Evolutionary conservation across 1,139 yeast genomes (phyloP), one percentile per base, ranked within the genome.

Genomic region (Arxiozyma bovina): DNA sequence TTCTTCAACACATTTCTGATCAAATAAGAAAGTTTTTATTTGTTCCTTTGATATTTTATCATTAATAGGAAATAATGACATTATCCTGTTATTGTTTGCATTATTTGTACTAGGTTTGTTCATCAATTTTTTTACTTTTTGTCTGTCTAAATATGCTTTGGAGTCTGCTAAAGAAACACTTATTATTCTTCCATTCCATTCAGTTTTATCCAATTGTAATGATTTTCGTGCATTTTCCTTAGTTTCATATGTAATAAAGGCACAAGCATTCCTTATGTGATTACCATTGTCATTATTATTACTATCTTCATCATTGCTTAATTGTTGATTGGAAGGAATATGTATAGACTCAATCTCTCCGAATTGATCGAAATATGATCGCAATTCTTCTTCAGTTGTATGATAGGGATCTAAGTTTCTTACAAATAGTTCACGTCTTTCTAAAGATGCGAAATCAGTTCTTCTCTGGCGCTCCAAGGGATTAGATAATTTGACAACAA

Each of bases 401-500:
- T 72, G 58, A 59, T 69, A 56, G 57, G 77, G 78, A 55, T 82
- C 78, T 18, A 87, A 65, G 48, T 81, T 79, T 22, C 77, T 75
- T 3, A 85, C 72, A 58, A 77, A 76, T 0, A 85, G 62, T 61
- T 81, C 83, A 52, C 86, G 72, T 17, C 78, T 78, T 51, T 79
- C 81, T n/a, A 75, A 73, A 2, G 61, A 54, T 2, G 74, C 69
- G 0, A 79, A 75, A 23, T 78, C 79, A 0, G 74, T 61, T 50
- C 82, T 69, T 8, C 65, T 64, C 15, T 65, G 61, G 48, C 64
- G 72, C 4, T 72, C 65, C 21, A 67, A 61, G 0, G 90, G 87
- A 58, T 79, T 77, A 0, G 91, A 85, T 6, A 82, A 64, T 57
- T 80, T 80, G 0, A 82, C 90, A 0, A 78, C 74, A 45, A 86